phyloP scores from a whole-genome alignment of 495 filamentous ascomycete genomes.

The Aspergillus homomorphus region DNA sequence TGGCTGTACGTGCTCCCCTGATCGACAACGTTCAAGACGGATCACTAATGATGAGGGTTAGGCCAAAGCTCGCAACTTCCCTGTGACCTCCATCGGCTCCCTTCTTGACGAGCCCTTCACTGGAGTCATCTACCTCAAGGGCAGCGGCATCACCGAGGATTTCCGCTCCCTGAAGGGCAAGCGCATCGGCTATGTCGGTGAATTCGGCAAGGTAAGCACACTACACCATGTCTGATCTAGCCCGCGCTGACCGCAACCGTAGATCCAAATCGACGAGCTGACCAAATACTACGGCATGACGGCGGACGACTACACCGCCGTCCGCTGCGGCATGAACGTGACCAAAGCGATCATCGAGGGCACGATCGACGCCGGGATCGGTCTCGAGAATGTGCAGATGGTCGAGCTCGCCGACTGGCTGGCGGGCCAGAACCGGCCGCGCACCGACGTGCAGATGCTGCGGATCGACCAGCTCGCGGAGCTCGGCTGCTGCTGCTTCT shows the following conservation, averaged over 20 bases:
- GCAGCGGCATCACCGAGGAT: slow-evolving; percentile 63
- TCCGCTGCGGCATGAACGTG: slow-evolving; percentile 63
- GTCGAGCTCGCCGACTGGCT: slow-evolving; percentile 71
- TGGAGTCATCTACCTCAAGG: slow-evolving; percentile 67
- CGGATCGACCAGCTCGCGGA: slow-evolving; percentile 71
- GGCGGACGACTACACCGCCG: slow-evolving; percentile 63
- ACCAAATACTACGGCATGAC: slow-evolving; percentile 71
- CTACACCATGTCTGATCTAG: neutral
- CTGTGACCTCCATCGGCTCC: slow-evolving; percentile 63
- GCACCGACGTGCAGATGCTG: slow-evolving; percentile 66
- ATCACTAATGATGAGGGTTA: slow-evolving; percentile 14
- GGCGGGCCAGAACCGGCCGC: slow-evolving; percentile 53
- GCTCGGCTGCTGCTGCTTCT: slow-evolving; percentile 73
- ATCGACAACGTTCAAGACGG: neutral
- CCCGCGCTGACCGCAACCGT: neutral
- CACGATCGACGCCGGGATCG: slow-evolving; percentile 66
- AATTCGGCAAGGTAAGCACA: slow-evolving; percentile 59
- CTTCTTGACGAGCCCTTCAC: slow-evolving; percentile 72
- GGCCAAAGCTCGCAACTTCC: slow-evolving; percentile 69
- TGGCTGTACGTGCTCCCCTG: slow-evolving; percentile 47
- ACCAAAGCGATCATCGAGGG: slow-evolving; percentile 63
- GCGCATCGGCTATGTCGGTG: slow-evolving; percentile 68
- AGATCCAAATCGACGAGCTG: slow-evolving; percentile 72
- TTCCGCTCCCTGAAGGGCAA: slow-evolving; percentile 62
- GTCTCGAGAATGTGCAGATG: slow-evolving; percentile 72